Evolutionary conservation across 1,284 basidiomycete species (phyloP).

Genomic region (Ustilago esculenta): DNA sequence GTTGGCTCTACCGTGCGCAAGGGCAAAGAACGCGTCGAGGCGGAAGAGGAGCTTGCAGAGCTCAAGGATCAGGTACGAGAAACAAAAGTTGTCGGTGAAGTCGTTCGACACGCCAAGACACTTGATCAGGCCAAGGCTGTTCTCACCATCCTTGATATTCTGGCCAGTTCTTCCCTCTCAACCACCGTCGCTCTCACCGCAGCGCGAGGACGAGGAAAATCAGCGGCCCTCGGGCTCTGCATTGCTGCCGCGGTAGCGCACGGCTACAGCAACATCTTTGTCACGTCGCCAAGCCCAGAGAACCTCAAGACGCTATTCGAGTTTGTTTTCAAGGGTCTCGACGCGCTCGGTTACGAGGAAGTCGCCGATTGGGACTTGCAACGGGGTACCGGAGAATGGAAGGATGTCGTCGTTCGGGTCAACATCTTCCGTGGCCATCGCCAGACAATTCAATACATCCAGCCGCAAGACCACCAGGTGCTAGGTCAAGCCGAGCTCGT

Average conservation of each 20-base stretch:
- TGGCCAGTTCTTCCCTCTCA: slow-evolving; percentile 73
- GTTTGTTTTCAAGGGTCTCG: slow-evolving; percentile 96
- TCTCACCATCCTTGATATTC: slow-evolving; percentile 63
- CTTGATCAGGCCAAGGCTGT: slow-evolving; percentile 76
- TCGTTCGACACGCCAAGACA: slow-evolving; percentile 91
- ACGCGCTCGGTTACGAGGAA: slow-evolving; percentile 94
- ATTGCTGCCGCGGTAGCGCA: slow-evolving; percentile 92
- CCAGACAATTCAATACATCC: slow-evolving; percentile 76
- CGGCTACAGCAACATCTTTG: slow-evolving; percentile 97
- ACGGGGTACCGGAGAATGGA: slow-evolving; percentile 95
- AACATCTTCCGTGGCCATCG: slow-evolving; percentile 80
- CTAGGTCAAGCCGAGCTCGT: slow-evolving; percentile 97
- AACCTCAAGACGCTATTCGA: slow-evolving; percentile 98
- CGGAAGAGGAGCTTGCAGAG: slow-evolving; percentile 76
- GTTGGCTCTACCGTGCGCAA: slow-evolving; percentile 69
- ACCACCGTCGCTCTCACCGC: slow-evolving; percentile 96
- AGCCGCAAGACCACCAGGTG: slow-evolving; percentile 96
- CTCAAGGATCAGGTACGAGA: slow-evolving; percentile 83
- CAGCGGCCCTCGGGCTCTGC: slow-evolving; percentile 90
- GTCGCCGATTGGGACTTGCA: slow-evolving; percentile 96
- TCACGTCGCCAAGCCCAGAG: slow-evolving; percentile 96
- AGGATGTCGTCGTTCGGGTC: slow-evolving; percentile 93
- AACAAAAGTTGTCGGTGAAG: slow-evolving; percentile 86
- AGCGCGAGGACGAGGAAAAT: slow-evolving; percentile 93
- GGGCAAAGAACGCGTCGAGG: slow-evolving; percentile 71